Base-by-base conservation (phyloP, 768 basidiomycete species). In the Amylocystis lapponica region DNA sequence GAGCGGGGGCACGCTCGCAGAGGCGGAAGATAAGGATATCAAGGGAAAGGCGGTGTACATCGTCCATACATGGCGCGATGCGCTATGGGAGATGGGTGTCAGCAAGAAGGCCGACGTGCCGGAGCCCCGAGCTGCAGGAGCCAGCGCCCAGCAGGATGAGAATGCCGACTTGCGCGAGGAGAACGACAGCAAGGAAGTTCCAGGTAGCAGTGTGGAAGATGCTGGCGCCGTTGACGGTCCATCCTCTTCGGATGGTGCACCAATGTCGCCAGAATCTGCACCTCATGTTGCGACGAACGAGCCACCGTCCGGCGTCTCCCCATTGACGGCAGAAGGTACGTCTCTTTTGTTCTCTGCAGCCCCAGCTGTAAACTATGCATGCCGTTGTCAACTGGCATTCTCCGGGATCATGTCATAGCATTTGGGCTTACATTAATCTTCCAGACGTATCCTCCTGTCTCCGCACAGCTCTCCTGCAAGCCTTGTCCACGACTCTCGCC, bases 1-100 rank as follows among this genome's bases (percentile, higher is more conserved):
- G 9, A 57, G 76, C 14, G 66, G 71, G 34, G 66, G 72, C 39
- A 66, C 68, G 34, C 56, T 87, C 43, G 56, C 56, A 14, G 36
- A 51, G 12, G 50, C 55, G 1, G 54, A 52, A 29, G 59, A 65
- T 34, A 62, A 64, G n/a, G 66, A 63, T 17, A 70, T 67, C 40
- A 88, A 86, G 53, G 89, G 89, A 1, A 91, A 91, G 58, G 89
- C 86, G 0, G 85, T 89, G 8, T 67, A 69, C 27, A 65, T 88
- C 3, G 49, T 83, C 16, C 89, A 91, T 53, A 76, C 80, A 2
- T 88, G 83, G 79, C 84, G 82, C 54, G 88, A 91, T 52, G 64
- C 71, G 52, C 58, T 90, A 10, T 91, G 85, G 78, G 73, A 79
- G 9, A 70, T 84, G 67, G 88, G 21, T 64, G 14, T 39, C n/a